phyloP scores from a whole-genome alignment of 108 stramenopile genomes.

The Bacterosira constricta region DNA sequence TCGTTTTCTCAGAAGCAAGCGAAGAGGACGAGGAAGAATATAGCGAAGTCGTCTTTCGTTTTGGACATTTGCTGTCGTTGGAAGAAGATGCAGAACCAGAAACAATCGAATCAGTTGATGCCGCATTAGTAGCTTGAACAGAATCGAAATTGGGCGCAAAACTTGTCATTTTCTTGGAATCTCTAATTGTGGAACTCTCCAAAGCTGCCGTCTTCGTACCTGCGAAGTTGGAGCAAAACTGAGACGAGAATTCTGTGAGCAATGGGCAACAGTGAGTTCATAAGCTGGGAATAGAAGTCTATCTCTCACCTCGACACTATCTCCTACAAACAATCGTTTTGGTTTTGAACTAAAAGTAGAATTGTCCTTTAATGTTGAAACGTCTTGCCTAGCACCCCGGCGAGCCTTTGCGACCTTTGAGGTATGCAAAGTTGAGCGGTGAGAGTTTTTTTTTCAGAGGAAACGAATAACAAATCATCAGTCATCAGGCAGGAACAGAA shows the following conservation, averaged over 20 bases:
- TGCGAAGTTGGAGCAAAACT: background rate
- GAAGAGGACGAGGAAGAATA: background rate
- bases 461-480: too few relatives aligned
- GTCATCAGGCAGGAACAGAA: too few relatives aligned
- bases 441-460: too few relatives aligned
- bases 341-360: background rate
- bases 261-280: too few relatives aligned
- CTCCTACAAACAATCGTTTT: constrained; percentile 2
- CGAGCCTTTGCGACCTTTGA: too few relatives aligned
- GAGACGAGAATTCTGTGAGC: background rate
- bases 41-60: background rate
- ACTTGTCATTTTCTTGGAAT: too few relatives aligned
- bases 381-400: too few relatives aligned
- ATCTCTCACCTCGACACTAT: background rate
- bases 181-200: too few relatives aligned
- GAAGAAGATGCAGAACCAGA: background rate
- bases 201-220: background rate
- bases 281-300: background rate
- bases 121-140: too few relatives aligned
- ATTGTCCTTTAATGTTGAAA: background rate
- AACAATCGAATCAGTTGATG: background rate
- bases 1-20: background rate
- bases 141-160: too few relatives aligned
- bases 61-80: too few relatives aligned
- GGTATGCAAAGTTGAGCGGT: too few relatives aligned